Base-by-base conservation (phyloP, 1,284 basidiomycete genomes). In the Ceratobasidium sp. region DNA sequence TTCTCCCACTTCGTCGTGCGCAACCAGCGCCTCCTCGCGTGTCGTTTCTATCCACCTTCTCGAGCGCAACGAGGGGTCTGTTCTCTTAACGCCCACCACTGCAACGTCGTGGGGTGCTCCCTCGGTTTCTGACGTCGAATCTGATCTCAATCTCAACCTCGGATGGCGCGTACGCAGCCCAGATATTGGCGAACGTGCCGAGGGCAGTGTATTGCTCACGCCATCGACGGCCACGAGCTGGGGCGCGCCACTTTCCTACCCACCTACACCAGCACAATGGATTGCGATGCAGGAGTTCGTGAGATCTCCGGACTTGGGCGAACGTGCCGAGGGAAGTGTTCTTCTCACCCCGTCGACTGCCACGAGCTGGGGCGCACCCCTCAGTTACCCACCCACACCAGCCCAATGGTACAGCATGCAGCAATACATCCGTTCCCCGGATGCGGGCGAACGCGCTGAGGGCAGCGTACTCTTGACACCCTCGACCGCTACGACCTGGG, bases 311-410 rank as follows among this genome's bases (percentile, higher is more conserved):
- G 68, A 91, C 80, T 80, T 92, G 54, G 88, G 87, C 51, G 81
- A 86, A 67, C 88, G 90, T n/a, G 77, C 86, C 49, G 83, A 86
- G 79, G 90, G 89, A 13, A 92, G 91, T 1, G 89, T 91, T 13
- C 86, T 86, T 74, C 84, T 89, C 73, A 91, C 89, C 1, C 87
- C 89, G 7, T 71, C 68, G 34, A 71, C 68, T n/a, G 68, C 77
- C 46, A 44, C 84, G 11, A 85, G 84, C 56, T 80, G 79, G 79
- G 79, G 79, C 15, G 76, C 77, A 1, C 67, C 76, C 8, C 67
- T 76, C 46, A 68, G 71, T 2, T 77, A 78, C 61, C 74, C 74
- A 13, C 61, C 70, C 51, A 77, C 76, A 51, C 76, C 76, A 29
- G 67, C 76, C 32, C 59, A 77, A 56, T 77, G 69, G 67, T 49